Base-by-base conservation (phyloP, 768 basidiomycete species). In the Leucocoprinus sp. region DNA sequence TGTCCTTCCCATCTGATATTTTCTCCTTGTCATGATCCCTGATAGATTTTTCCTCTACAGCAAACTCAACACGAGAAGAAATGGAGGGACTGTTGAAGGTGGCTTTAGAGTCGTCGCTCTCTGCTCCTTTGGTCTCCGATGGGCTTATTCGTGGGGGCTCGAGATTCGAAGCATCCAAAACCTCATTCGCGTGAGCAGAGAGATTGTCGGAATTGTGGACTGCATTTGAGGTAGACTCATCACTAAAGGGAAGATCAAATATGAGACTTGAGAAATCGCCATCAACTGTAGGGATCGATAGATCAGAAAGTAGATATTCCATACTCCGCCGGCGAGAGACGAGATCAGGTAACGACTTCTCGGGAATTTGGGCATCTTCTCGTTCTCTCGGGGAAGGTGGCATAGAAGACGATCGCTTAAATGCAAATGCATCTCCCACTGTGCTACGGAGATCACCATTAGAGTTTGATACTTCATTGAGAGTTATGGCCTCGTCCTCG, bases 371-470 rank as follows among this genome's bases (percentile, higher is more conserved):
- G 5, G 46, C 38, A 43, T 54, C 53, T 11, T 48, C 43, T 26
- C 50, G 39, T 17, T 54, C 50, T 17, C 39, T 46, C 7, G 53
- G 53, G 15, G 47, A 51, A 7, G 53, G 53, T 0, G 53, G 53
- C 11, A 54, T 50, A 8, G 45, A 48, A 9, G 48, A 49, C 2
- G 53, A 49, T 8, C 53, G 47, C 11, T 51, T 50, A 2, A 51
- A 43, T 4, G 41, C 34, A n/a, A 43, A 21, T 19, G 21, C 41
- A 15, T 41, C 26, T 18, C 22, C 41, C 33, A 41, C 17, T 40
- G 28, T 40, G 19, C 18, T 22, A 21, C 2, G 21, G n/a, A 12
- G 31, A 8, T 14, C 23, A 21, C 24, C 29, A 33, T 8, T 24
- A 26, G n/a, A n/a, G n/a, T 14, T 21, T n/a, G n/a, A n/a, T 17